Base-by-base conservation (phyloP, 2,329 filamentous ascomycete species). In the Colletotrichum sp. region DNA sequence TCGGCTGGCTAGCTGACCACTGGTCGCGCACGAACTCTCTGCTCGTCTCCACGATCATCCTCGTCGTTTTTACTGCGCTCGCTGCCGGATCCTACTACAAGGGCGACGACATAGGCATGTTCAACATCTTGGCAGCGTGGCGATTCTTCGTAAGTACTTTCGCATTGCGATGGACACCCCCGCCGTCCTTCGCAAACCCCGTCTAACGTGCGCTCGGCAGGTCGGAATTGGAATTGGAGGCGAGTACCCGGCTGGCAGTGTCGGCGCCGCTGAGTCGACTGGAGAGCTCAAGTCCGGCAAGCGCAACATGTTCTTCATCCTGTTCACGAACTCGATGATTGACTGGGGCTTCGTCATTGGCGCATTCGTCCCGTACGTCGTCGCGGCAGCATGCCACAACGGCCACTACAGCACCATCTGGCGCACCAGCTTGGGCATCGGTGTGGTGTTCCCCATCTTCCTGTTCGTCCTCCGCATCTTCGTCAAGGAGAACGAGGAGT, bases 261-360 rank as follows among this genome's bases (percentile, higher is more conserved):
- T 98, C 1, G 94, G 94, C 3, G 94, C 92, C 69, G 95, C 96
- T 4, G 96, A 98, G 84, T 94, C 93, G 6, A 96, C 94, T 0
- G 94, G 95, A 26, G 95, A 97, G 82, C 87, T 98, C 74, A 95
- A 95, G 83, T 84, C 86, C 18, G 96, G 96, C 13, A 93, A 94
- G 18, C 89, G 96, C n/a, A 96, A 98, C 82, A 89, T 94, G 52
- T 98, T 95, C 95, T 98, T 96, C 81, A 95, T 96, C 79, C 88
- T 98, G 78, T 97, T 97, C 83, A 98, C 95, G 62, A 97, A 97
- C 84, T 92, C 94, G 28, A 94, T 96, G 88, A 97, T 98, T 75
- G 95, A 97, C 81, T 90, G 85, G 81, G 96, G 95, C 1, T 98
- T 97, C 78, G 94, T 97, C 3, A 88, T 96, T 71, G 93, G 95